These are phyloP conservation scores for Darksidea phi DNA, from an alignment of 495 filamentous ascomycete species.

Conservation along the genomic window DNA sequence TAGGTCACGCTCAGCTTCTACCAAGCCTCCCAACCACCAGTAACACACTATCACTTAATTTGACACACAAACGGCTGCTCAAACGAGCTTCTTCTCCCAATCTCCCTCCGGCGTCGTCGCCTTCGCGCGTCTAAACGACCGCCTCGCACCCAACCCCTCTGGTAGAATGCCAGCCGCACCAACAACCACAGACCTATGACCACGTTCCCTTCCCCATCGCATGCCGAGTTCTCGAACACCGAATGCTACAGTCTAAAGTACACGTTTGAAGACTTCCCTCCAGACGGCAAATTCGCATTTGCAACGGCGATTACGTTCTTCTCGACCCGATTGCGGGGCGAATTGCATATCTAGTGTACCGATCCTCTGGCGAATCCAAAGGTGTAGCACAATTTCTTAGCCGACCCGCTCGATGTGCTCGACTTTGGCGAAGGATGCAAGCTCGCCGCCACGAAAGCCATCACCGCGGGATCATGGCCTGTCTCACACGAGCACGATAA, in stretches of 20 bases:
- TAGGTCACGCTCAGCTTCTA: slow-evolving; percentile 48
- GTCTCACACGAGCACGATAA: slow-evolving; percentile 48
- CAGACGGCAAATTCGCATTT: slow-evolving; percentile 34
- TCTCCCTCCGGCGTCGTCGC: slow-evolving; percentile 47
- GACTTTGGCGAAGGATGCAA: slow-evolving; percentile 45
- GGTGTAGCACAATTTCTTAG: slow-evolving; percentile 59
- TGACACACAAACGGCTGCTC: slow-evolving; percentile 42
- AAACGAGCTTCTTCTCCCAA: slow-evolving; percentile 1
- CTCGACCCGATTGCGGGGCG: slow-evolving; percentile 48
- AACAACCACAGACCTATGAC: slow-evolving; percentile 11
- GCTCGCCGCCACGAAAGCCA: slow-evolving; percentile 54
- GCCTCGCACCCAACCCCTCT: slow-evolving; percentile 40
- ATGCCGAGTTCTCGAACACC: slow-evolving; percentile 19
- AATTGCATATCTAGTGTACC: slow-evolving; percentile 54
- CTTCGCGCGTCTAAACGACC: slow-evolving; percentile 43
- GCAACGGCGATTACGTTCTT: slow-evolving; percentile 38
- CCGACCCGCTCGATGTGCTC: slow-evolving; percentile 27
- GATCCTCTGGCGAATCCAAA: slow-evolving; percentile 55
- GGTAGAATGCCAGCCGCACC: slow-evolving; percentile 23
- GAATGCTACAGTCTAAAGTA: slow-evolving; percentile 10
- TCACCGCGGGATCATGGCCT: slow-evolving; percentile 56
- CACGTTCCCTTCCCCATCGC: not conserved
- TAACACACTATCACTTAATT: slow-evolving; percentile 41
- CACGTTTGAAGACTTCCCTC: slow-evolving; percentile 2
- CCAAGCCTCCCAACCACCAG: slow-evolving; percentile 46